Evolutionary conservation across 495 filamentous ascomycete genomes (phyloP).

Genomic region (Penicillium odoratum): DNA sequence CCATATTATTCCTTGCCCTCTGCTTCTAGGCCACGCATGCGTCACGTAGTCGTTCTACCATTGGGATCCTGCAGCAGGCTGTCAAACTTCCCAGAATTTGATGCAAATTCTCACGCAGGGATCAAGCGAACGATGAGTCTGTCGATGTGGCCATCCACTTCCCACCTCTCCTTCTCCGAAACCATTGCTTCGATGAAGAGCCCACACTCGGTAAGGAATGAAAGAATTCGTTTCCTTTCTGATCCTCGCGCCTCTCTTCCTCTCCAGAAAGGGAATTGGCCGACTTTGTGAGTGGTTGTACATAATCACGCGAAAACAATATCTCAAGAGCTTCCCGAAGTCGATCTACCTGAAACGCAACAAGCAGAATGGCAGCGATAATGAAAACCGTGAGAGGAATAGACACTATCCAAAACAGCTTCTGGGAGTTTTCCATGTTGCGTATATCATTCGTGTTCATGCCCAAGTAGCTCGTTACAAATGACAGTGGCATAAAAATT

Average conservation of each 20-base stretch:
- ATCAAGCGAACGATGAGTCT: not conserved
- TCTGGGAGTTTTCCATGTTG: constrained; percentile 47
- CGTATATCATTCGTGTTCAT: constrained; percentile 54
- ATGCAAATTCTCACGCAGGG: too few species aligned
- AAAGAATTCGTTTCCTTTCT: not conserved
- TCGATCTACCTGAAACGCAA: constrained; percentile 1
- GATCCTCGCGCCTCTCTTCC: not conserved
- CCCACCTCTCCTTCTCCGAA: not conserved
- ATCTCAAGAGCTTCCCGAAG: not conserved
- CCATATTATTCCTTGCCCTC: too few species aligned
- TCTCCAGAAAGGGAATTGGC: not conserved
- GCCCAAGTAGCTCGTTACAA: constrained; percentile 40
- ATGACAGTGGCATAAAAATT: constrained; percentile 44
- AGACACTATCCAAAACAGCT: constrained; percentile 51
- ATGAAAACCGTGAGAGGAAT: constrained; percentile 45
- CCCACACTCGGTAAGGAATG: not conserved
- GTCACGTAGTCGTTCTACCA: too few species aligned
- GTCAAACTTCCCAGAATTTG: too few species aligned
- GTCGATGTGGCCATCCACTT: not conserved
- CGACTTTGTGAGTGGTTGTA: not conserved
- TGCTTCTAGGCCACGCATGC: too few species aligned
- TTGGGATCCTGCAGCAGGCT: too few species aligned
- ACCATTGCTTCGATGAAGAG: not conserved
- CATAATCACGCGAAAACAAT: not conserved
- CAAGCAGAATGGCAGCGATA: not conserved